Evolutionary conservation across 352 stramenopile species (phyloP).

Genomic region (Phytophthora nicotianae): DNA sequence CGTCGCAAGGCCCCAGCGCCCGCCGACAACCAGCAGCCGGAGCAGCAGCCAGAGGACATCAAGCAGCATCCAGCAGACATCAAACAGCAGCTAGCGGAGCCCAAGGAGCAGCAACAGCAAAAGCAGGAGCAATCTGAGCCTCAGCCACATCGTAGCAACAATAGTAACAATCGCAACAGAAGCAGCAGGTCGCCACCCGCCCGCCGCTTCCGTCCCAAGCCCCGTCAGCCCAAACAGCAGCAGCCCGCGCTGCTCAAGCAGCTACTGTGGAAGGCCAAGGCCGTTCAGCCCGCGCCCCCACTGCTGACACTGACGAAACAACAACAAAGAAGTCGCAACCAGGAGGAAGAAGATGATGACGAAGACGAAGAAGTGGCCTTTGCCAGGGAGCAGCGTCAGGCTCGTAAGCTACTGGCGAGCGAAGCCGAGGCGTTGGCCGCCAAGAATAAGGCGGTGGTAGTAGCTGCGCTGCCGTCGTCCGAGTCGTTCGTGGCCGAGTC

Average conservation of each 20-base stretch:
- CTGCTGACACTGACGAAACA: slow-evolving; percentile 2
- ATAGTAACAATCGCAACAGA: background rate
- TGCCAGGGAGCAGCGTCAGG: slow-evolving; percentile 41
- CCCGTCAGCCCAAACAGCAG: slow-evolving; percentile 6
- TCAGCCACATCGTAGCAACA: background rate
- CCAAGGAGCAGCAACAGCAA: slow-evolving; percentile 3
- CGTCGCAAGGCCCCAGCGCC: slow-evolving; percentile 49
- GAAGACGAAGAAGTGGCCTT: slow-evolving; percentile 55
- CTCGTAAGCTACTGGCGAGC: slow-evolving; percentile 46
- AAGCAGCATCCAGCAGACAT: slow-evolving; percentile 3
- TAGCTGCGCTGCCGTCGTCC: background rate
- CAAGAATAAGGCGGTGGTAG: slow-evolving; percentile 20
- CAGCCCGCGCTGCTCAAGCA: slow-evolving; percentile 52
- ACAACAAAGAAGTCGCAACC: slow-evolving; percentile 8
- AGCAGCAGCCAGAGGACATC: slow-evolving; percentile 17
- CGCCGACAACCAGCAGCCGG: slow-evolving; percentile 38
- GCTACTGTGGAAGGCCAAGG: slow-evolving; percentile 68
- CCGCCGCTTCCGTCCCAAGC: slow-evolving; percentile 15
- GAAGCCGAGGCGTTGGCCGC: slow-evolving; percentile 25
- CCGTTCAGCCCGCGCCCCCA: slow-evolving; percentile 18
- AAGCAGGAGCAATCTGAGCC: no score
- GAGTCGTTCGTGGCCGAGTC: slow-evolving; percentile 39
- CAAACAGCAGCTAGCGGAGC: slow-evolving; percentile 4
- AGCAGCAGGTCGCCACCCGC: slow-evolving; percentile 15
- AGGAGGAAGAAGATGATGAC: slow-evolving; percentile 18